These are phyloP conservation scores for Hansenula lynferdii DNA, from an alignment of 1,139 yeast genomes.

Conservation along the genomic window DNA sequence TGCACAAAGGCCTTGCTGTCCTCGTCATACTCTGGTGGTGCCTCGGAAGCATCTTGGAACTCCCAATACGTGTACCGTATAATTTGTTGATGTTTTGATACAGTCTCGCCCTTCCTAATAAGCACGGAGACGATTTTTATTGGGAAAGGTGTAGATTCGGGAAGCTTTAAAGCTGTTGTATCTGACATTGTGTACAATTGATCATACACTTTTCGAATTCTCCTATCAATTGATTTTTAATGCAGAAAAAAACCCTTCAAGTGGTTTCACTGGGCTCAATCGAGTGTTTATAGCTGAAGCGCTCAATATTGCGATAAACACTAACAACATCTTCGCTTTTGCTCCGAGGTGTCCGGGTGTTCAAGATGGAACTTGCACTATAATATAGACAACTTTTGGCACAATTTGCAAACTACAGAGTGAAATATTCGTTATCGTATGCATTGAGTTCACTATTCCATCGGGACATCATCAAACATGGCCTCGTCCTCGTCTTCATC, in stretches of 20 bases:
- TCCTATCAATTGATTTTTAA: no score
- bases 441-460: background rate
- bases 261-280: no score
- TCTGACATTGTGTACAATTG: no score
- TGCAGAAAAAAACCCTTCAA: no score
- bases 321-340: no score
- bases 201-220: no score
- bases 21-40: constrained; percentile 35
- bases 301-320: no score
- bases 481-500: constrained; percentile 8
- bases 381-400: no score
- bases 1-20: constrained; percentile 21
- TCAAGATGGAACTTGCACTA: no score
- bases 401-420: no score
- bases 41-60: constrained; percentile 54
- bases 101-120: constrained; percentile 36
- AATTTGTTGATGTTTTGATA: constrained; percentile 44
- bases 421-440: background rate
- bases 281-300: no score
- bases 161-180: constrained; percentile 31
- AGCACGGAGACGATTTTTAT: constrained; percentile 46
- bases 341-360: no score
- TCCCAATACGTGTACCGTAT: constrained; percentile 57
- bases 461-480: constrained; percentile 10
- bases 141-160: constrained; percentile 54